Evolutionary conservation across 2,329 filamentous ascomycete genomes (phyloP), one percentile per base, ranked within the genome.

Genomic region (Diaporthe vaccinii): DNA sequence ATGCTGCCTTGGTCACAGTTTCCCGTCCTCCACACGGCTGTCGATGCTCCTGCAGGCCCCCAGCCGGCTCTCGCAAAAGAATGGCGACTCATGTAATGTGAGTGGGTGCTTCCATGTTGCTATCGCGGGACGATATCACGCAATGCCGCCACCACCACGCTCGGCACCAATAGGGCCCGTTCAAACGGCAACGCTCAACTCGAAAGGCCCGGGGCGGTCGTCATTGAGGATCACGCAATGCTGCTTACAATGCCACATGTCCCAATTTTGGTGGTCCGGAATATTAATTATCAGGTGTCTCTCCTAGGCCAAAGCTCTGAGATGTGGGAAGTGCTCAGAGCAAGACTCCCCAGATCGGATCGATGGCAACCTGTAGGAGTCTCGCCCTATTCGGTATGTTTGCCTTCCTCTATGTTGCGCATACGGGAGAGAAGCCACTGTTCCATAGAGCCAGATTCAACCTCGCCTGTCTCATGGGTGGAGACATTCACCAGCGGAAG

Each of bases 51-150:
- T 62, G 31, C 7, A 49, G 17, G 44, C 41, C 44, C 62, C 44
- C 62, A 51, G 46, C 57, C 70, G 70, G 70, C 31, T 72, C 70
- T 72, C 70, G 70, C 70, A 53, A 34, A 39, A 25, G 46, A 39
- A 39, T 25, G 44, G 15, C 28, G 62, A 31, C 44, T 53, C 44
- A 31, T 72, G 57, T 17, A 41, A n/a, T 15, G 46, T 62, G 44
- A 41, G 57, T 61, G 70, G 44, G 41, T 53, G 57, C 44, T 41
- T 34, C 25, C 57, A 76, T 75, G 72, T 76, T 73, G 75, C 69
- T 75, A 76, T 75, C 69, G 68, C 25, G 31, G 73, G 44, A 65
- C 31, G 44, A 15, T 53, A 76, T 76, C 75, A 76, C 75, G 75
- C 75, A 75, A 76, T 76, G 44, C 73, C 44, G 31, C 68, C 72